phyloP scores from a whole-genome alignment of 2,329 filamentous ascomycete species.

The Paradendryphiella salina region DNA sequence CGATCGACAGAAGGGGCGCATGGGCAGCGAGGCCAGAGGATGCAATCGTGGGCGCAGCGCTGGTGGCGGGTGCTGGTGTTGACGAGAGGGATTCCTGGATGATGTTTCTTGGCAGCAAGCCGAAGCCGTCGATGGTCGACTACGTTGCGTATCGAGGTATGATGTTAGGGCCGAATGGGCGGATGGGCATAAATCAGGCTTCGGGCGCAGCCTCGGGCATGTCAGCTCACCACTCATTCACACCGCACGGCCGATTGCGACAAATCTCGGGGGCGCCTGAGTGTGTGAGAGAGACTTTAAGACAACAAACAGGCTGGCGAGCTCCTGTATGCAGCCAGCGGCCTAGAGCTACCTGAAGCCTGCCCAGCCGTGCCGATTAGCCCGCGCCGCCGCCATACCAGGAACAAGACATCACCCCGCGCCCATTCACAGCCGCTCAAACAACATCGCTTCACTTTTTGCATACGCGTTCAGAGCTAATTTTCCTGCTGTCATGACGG shows the following conservation, averaged over 20 bases:
- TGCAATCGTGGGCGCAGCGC: conserved; percentile 6
- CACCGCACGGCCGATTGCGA: conserved; percentile 2
- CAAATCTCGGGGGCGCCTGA: not conserved
- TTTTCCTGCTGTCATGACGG: not conserved
- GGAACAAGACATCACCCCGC: conserved; percentile 7
- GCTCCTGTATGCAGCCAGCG: conserved; percentile 17
- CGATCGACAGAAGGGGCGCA: conserved; percentile 15
- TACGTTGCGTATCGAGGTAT: conserved; percentile 11
- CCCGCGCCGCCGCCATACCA: conserved; percentile 19
- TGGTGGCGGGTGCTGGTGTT: conserved; percentile 7
- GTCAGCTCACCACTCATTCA: conserved; percentile 20
- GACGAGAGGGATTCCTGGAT: conserved; percentile 22
- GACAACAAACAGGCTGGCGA: conserved; percentile 7
- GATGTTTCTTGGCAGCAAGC: conserved; percentile 31
- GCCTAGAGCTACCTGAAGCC: conserved; percentile 20
- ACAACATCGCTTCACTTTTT: conserved; percentile 5
- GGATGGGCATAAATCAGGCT: conserved; percentile 13
- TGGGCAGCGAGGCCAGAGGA: conserved; percentile 16
- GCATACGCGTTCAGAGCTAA: not conserved
- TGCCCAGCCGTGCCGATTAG: conserved; percentile 17
- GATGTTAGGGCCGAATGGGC: conserved; percentile 23
- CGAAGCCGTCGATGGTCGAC: conserved; percentile 18
- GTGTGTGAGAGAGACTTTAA: not conserved
- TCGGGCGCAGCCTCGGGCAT: conserved; percentile 9
- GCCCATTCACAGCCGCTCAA: not conserved